These are phyloP conservation scores for Paecilomyces niveus DNA, from an alignment of 2,329 filamentous ascomycete genomes.

Conservation along the genomic window DNA sequence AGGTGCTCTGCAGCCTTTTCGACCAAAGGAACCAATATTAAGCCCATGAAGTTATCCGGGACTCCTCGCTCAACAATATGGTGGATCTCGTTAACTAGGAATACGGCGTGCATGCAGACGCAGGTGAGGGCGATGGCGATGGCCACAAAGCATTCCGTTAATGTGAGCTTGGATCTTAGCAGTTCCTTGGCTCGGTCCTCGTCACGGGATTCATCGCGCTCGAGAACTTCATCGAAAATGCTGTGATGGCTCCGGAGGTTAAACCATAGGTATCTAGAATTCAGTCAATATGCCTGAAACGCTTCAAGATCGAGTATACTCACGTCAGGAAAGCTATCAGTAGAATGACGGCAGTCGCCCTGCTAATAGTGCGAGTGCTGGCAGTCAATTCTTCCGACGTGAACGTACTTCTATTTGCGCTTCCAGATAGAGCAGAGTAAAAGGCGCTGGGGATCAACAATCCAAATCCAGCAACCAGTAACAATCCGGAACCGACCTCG, in stretches of 20 bases:
- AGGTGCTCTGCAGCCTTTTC: conserved; percentile 84
- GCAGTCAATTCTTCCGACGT: conserved; percentile 37
- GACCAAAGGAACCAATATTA: conserved; percentile 72
- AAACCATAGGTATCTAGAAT: conserved; percentile 53
- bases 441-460: conserved; percentile 41
- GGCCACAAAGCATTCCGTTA: conserved; percentile 64
- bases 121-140: conserved; percentile 58
- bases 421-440: conserved; percentile 37
- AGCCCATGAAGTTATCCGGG: conserved; percentile 55
- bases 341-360: conserved; percentile 63
- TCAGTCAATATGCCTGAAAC: not conserved
- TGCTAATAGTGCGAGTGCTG: conserved; percentile 60
- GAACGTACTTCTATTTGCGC: conserved; percentile 32
- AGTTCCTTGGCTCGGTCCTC: conserved; percentile 56
- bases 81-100: conserved; percentile 66
- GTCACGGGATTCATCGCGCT: conserved; percentile 62
- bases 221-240: conserved; percentile 68
- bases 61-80: conserved; percentile 48
- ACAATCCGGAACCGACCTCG: conserved; percentile 69
- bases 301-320: conserved; percentile 6
- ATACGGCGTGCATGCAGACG: conserved; percentile 64
- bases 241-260: conserved; percentile 71
- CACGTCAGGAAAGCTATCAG: conserved; percentile 62
- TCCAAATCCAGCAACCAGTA: conserved; percentile 65
- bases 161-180: conserved; percentile 61